Evolutionary conservation across 805 yeast genomes (phyloP), one percentile per base, ranked within the genome.

Genomic region (Geotrichum ghanense): DNA sequence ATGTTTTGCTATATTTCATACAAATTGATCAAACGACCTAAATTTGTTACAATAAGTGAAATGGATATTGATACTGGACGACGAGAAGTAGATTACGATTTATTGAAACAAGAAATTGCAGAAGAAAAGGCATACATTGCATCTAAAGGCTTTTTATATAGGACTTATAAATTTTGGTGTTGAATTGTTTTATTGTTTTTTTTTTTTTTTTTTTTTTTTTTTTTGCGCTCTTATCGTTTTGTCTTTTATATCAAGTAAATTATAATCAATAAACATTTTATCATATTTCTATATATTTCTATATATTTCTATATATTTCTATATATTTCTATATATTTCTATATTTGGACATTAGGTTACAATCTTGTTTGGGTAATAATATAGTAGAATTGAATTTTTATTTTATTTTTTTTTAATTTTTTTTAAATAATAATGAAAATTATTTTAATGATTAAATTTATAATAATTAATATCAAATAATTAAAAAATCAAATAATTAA

Each of bases 1-100:
- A 17, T 69, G 14, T 69, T 60, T 12, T 73, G 69, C 57, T 79
- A 74, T 60, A 17, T 75, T 25, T 70, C 67, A 19, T 79, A 75
- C 63, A 79, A 78, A 67, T 26, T 74, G 21, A 75, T 67, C 59
- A 62, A 63, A 27, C 63, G 66, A 44, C 62, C 62, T 50, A 65
- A 60, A 60, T 71, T 69, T 55, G 61, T 72, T 48, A 67, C 68
- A 42, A 67, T 75, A 26, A 54, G 60, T 41, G 74, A 75, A 26
- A 73, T 81, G 54, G 83, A 79, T 53, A 59, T 81, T 39, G 81
- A 76, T 56, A 68, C 76, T 43, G 88, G 88, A 45, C 74, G 83
- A 60, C 72, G 82, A 52, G 76, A 74, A 41, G 53, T 73, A 21
- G 84, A 80, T 56, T 53, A 77, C 50, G 83, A 79, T 31, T 61